Percentiles rank a stretch among this genome's conserved stretches.
phyloP scores from a whole-genome alignment of 805 yeast species.

The Yamadazyma akitaensis region DNA sequence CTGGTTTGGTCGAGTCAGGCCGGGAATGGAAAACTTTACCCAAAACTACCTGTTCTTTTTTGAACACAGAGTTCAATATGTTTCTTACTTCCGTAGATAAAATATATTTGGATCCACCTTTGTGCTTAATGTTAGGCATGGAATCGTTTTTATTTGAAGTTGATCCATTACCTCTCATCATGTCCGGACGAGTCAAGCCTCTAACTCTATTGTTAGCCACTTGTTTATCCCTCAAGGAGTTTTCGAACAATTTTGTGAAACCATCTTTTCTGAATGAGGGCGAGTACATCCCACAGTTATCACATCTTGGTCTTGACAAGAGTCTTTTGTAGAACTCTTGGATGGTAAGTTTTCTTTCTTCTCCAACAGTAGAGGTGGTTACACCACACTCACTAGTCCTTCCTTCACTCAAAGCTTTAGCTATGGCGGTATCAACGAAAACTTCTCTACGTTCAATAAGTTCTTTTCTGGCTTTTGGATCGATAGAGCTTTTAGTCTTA shows the following conservation, averaged over 20 bases:
- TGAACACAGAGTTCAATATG: slow-evolving; percentile 71
- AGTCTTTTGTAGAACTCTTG: slow-evolving; percentile 74
- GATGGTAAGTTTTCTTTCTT: slow-evolving; percentile 75
- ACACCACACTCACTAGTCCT: slow-evolving; percentile 64
- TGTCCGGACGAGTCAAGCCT: slow-evolving; percentile 71
- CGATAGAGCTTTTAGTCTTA: slow-evolving; percentile 25
- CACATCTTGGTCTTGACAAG: slow-evolving; percentile 81
- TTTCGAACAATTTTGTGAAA: slow-evolving; percentile 85
- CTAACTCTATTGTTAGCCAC: slow-evolving; percentile 74
- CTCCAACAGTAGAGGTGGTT: slow-evolving; percentile 79
- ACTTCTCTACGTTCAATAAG: slow-evolving; percentile 59
- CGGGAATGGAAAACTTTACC: slow-evolving; percentile 77
- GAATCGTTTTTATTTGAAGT: slow-evolving; percentile 17
- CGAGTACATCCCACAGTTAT: slow-evolving; percentile 92
- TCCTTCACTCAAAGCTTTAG: slow-evolving; percentile 73
- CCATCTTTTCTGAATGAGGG: slow-evolving; percentile 96
- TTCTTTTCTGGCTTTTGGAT: slow-evolving; percentile 41
- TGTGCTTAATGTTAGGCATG: slow-evolving; percentile 54
- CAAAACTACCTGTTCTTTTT: slow-evolving; percentile 64
- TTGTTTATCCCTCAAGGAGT: slow-evolving; percentile 79
- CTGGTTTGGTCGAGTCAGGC: slow-evolving; percentile 48
- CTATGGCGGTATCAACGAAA: slow-evolving; percentile 69
- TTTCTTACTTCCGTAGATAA: slow-evolving; percentile 84
- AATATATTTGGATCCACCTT: slow-evolving; percentile 78
- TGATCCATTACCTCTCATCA: slow-evolving; percentile 37